phyloP scores from a whole-genome alignment of 495 filamentous ascomycete genomes.

The Neurospora sp. region DNA sequence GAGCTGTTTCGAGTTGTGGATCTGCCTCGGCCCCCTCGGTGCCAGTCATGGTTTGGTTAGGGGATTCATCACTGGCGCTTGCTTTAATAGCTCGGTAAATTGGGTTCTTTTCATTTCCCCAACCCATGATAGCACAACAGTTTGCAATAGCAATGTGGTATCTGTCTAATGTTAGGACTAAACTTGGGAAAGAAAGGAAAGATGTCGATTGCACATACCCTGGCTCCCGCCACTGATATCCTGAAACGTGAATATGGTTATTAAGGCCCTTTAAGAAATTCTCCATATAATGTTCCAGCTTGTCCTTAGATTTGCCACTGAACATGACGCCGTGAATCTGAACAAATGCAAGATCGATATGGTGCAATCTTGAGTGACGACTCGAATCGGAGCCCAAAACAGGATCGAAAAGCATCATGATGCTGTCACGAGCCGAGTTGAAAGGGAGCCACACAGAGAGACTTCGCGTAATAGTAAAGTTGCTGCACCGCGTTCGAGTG shows the following conservation, averaged over 20 bases:
- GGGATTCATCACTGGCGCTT: slow-evolving; percentile 3
- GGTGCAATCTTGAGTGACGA: slow-evolving; percentile 2
- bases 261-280: slow-evolving; percentile 48
- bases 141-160: slow-evolving; percentile 50
- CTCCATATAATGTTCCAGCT: slow-evolving; percentile 35
- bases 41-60: slow-evolving; percentile 11
- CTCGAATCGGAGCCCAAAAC: slow-evolving; percentile 34
- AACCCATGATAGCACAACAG: slow-evolving; percentile 29
- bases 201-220: slow-evolving; percentile 32
- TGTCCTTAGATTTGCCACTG: slow-evolving; percentile 37
- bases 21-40: slow-evolving; percentile 7
- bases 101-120: slow-evolving; percentile 28
- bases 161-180: slow-evolving; percentile 30
- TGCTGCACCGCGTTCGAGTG: slow-evolving; percentile 46
- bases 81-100: slow-evolving; percentile 22
- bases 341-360: slow-evolving; percentile 46
- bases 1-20: slow-evolving; percentile 15
- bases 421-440: slow-evolving; percentile 53
- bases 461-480: slow-evolving; percentile 58
- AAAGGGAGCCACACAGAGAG: slow-evolving; percentile 47
- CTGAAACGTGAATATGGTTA: slow-evolving; percentile 47
- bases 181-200: slow-evolving; percentile 35
- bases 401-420: slow-evolving; percentile 61
- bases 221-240: slow-evolving; percentile 52
- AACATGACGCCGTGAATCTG: slow-evolving; percentile 59